Base-by-base conservation (phyloP, 805 yeast genomes). In the Lipomyces lipofer region DNA sequence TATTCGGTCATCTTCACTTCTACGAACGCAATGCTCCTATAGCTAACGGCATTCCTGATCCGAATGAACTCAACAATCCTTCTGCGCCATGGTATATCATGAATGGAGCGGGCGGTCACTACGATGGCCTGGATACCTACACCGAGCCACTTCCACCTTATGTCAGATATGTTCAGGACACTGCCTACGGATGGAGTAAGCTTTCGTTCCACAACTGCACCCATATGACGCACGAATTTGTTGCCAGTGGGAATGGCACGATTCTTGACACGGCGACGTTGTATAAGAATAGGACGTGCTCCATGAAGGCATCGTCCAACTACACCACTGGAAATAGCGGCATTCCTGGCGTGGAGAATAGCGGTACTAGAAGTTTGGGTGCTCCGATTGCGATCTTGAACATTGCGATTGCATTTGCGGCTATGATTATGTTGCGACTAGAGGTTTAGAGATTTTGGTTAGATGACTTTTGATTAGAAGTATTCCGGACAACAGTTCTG, bases 21-120 rank as follows among this genome's bases (percentile, higher is more conserved):
- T 64, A 66, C 33, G 63, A 65, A 48, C 60, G 67, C 17, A 54
- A 51, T 7, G 42, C 40, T 15, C 62, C 68, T n/a, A 39, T 51
- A n/a, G 42, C 50, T 10, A 52, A 59, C 40, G 59, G 54, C 29
- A 50, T 51, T 7, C 42, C 49, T 29, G 69, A 66, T 43, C 65
- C 67, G 17, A 54, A 57, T 29, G 63, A 65, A 8, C 57, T 62
- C 35, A 52, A 66, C 49, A 62, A 66, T 46, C 69, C 69, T 1
- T 35, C 48, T 7, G 58, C 66, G 12, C 69, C 69, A 12, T 62
- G 63, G 65, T 66, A 66, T 52, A 64, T 66, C 53, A 25, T 60
- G 22, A 66, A 63, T 48, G 69, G 69, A 15, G 63, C 67, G 19
- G 69, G 56, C 10, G 69, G 69, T 5, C 65, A 63, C 46, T 64